These are phyloP conservation scores for Talaromyces sp. DNA, from an alignment of 2,329 filamentous ascomycete genomes.

Conservation along the genomic window DNA sequence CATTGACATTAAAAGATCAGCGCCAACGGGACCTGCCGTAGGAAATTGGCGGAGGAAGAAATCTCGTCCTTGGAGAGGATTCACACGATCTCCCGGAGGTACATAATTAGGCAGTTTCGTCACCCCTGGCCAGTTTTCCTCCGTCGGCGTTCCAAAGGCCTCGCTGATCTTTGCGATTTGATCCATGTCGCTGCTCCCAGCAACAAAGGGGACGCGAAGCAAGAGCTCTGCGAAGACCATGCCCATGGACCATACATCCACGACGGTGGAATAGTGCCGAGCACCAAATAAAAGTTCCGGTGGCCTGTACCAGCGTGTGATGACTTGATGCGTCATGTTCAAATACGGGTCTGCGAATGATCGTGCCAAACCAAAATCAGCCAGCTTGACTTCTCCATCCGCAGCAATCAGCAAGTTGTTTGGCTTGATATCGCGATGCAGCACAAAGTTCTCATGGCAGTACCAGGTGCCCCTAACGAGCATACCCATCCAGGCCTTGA, in stretches of 20 bases:
- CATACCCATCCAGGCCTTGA: slow-evolving; percentile 99
- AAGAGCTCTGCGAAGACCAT: slow-evolving; percentile 91
- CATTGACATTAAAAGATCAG: slow-evolving; percentile 83
- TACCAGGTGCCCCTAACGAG: slow-evolving; percentile 89
- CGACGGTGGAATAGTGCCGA: slow-evolving; percentile 80
- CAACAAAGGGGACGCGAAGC: slow-evolving; percentile 74
- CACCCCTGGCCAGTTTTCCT: slow-evolving; percentile 94
- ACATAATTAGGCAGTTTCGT: slow-evolving; percentile 74
- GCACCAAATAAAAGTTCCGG: slow-evolving; percentile 91
- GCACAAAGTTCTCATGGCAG: slow-evolving; percentile 88
- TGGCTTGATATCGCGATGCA: slow-evolving; percentile 98
- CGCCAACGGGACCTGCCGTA: slow-evolving; percentile 73
- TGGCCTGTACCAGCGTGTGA: slow-evolving; percentile 94
- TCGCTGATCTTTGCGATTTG: slow-evolving; percentile 82
- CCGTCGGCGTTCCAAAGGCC: slow-evolving; percentile 82
- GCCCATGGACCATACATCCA: slow-evolving; percentile 92
- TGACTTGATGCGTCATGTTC: slow-evolving; percentile 89
- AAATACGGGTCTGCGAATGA: slow-evolving; percentile 83
- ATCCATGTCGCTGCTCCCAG: slow-evolving; percentile 78
- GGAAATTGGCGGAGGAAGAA: slow-evolving; percentile 75
- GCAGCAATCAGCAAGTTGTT: slow-evolving; percentile 95
- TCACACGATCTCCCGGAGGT: slow-evolving; percentile 57
- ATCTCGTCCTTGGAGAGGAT: slow-evolving; percentile 58
- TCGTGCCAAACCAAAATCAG: slow-evolving; percentile 93
- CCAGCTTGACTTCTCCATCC: slow-evolving; percentile 89